Percentiles rank a stretch among this genome's conserved stretches.
Conservation (phyloP, 768 basidiomycete species). For the Porpolomopsis calyptriformis region DNA sequence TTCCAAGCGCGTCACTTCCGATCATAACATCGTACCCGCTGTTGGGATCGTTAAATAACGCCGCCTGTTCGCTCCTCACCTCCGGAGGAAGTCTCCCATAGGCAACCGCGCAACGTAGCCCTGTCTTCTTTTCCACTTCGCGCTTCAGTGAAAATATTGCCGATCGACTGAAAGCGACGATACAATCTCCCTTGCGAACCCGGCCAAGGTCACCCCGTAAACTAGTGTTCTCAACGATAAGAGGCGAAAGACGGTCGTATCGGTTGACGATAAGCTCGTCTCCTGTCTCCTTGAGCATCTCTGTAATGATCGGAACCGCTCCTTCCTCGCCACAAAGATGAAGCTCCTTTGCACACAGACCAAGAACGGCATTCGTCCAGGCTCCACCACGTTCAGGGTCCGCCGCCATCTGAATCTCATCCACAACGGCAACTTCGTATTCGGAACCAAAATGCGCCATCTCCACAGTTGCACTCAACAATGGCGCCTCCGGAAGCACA, state of each 20-base stretch:
- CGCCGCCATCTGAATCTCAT: conserved; percentile 94
- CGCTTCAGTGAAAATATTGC: conserved; percentile 70
- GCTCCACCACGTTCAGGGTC: conserved; percentile 67
- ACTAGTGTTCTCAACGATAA: conserved; percentile 56
- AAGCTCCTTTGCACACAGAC: conserved; percentile 64
- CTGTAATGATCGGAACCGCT: conserved; percentile 68
- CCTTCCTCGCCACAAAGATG: conserved; percentile 96
- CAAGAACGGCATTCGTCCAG: conserved; percentile 79
- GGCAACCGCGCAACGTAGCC: conserved; percentile 78
- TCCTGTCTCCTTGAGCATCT: conserved; percentile 62
- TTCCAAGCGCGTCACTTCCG: conserved; percentile 91
- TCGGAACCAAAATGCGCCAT: conserved; percentile 47
- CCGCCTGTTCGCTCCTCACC: conserved; percentile 83
- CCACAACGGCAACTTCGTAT: conserved; percentile 81
- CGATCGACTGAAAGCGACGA: conserved; percentile 74
- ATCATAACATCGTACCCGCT: conserved; percentile 86
- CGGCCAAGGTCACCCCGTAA: conserved; percentile 49
- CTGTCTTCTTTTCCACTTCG: conserved; percentile 58
- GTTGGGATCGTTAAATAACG: conserved; percentile 75
- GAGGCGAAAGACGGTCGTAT: conserved; percentile 84
- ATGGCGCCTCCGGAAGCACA: conserved; percentile 41
- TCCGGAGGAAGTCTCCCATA: conserved; percentile 92
- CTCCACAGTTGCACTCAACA: conserved; percentile 87
- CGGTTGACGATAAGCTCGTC: conserved; percentile 71
- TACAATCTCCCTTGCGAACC: conserved; percentile 76